phyloP scores from a whole-genome alignment of 169 alveolate genomes.

The Ichthyophthirius multifiliis region DNA sequence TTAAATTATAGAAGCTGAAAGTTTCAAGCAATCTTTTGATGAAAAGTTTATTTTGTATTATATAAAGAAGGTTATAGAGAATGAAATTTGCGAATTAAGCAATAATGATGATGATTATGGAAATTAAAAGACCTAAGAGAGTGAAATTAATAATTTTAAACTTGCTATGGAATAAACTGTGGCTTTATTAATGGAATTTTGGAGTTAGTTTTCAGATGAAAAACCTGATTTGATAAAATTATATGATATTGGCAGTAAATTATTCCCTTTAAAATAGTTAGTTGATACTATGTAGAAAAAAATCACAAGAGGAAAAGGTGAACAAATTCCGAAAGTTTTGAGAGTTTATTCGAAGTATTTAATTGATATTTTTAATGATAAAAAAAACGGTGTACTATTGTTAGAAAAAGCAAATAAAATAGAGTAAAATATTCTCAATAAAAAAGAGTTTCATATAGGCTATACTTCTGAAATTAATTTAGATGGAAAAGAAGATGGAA shows the following conservation, averaged over 20 bases:
- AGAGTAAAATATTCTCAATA: constrained; percentile 9
- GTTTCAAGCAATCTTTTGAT: constrained; percentile 12
- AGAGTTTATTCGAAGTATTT: constrained; percentile 35
- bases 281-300: constrained; percentile 33
- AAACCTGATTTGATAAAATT: constrained; percentile 29
- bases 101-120: constrained; percentile 21
- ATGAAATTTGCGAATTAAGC: constrained; percentile 23
- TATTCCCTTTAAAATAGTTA: constrained; percentile 15
- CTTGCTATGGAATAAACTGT: constrained; percentile 37
- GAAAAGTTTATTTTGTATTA: constrained; percentile 23
- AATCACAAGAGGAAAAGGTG: constrained; percentile 13
- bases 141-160: constrained; percentile 17
- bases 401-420: constrained; percentile 27
- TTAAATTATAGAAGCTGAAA: constrained; percentile 8
- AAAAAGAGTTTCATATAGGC: constrained; percentile 24
- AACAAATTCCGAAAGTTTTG: constrained; percentile 16
- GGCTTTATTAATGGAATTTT: constrained; percentile 32
- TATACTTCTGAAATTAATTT: constrained; percentile 20
- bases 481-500: constrained; percentile 43
- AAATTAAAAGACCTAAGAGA: constrained; percentile 18
- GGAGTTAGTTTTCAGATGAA: constrained; percentile 38
- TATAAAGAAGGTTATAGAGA: constrained; percentile 21
- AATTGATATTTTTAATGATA: constrained; percentile 35
- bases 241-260: constrained; percentile 33
- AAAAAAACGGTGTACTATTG: constrained; percentile 17